Conservation (phyloP, 208 protist genomes). For the Trypanosoma conorhini region DNA sequence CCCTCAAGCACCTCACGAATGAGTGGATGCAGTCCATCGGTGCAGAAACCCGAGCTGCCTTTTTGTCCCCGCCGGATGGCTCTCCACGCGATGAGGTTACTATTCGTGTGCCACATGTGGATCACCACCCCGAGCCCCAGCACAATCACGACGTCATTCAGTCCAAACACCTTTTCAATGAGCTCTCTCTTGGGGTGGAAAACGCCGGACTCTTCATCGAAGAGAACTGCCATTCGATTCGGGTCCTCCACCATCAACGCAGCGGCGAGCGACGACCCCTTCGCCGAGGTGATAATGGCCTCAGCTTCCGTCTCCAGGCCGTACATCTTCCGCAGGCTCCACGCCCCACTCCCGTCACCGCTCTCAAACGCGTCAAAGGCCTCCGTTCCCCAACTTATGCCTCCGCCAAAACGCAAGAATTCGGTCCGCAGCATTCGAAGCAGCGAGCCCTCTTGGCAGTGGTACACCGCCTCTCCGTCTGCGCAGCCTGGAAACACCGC, state of each 20-base stretch:
- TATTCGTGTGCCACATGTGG: slow-evolving; percentile 54
- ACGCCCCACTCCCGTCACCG: slow-evolving; percentile 62
- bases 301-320: slow-evolving; percentile 58
- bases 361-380: slow-evolving; percentile 65
- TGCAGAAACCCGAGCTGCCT: slow-evolving; percentile 5
- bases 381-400: slow-evolving; percentile 59
- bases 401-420: slow-evolving; percentile 75
- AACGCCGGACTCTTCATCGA: slow-evolving; percentile 61
- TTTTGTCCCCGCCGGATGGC: slow-evolving; percentile 37
- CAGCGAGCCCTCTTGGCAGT: slow-evolving; percentile 65
- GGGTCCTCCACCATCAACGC: slow-evolving; percentile 67
- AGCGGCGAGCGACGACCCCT: slow-evolving; percentile 33
- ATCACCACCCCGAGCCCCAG: slow-evolving; percentile 55
- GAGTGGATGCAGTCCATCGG: slow-evolving; percentile 18
- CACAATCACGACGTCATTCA: slow-evolving; percentile 55
- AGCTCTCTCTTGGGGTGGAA: slow-evolving; percentile 17
- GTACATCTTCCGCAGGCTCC: slow-evolving; percentile 74
- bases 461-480: slow-evolving; percentile 59
- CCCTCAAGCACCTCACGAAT: slow-evolving; percentile 29
- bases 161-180: slow-evolving; percentile 37
- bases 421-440: slow-evolving; percentile 65
- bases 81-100: slow-evolving; percentile 35
- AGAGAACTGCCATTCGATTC: slow-evolving; percentile 56
- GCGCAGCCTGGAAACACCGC: slow-evolving; percentile 70
- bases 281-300: slow-evolving; percentile 60